Evolutionary conservation across 2,329 filamentous ascomycete species (phyloP).

Genomic region (Metarhizium sp.): DNA sequence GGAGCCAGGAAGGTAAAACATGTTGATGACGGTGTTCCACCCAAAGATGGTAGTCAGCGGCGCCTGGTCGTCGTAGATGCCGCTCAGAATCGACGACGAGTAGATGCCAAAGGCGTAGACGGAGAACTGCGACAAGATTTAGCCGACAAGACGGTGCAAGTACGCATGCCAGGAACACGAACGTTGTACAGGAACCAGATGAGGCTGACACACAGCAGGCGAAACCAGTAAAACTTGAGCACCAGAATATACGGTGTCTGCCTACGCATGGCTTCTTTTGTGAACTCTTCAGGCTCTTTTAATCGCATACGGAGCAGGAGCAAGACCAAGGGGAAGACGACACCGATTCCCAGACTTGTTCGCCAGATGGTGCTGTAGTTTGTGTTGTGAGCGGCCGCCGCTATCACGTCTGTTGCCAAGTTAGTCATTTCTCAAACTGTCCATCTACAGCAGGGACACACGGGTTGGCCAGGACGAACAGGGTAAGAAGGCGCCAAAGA

Average conservation of each 20-base stretch:
- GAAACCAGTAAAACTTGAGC: conserved; percentile 61
- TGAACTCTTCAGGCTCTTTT: conserved; percentile 50
- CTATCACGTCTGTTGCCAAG: too few species aligned
- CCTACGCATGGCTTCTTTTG: conserved; percentile 56
- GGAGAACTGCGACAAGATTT: conserved; percentile 45
- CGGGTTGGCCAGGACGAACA: conserved; percentile 20
- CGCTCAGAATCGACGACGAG: conserved; percentile 62
- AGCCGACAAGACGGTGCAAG: conserved; percentile 25
- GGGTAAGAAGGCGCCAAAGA: conserved; percentile 70
- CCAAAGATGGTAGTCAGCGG: conserved; percentile 71
- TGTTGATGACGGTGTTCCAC: conserved; percentile 80
- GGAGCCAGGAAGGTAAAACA: conserved; percentile 82
- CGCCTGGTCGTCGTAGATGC: conserved; percentile 47
- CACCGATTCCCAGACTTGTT: too few species aligned
- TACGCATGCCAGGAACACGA: too few species aligned
- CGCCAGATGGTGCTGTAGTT: too few species aligned
- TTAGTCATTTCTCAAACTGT: too few species aligned
- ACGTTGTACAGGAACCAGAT: too few species aligned
- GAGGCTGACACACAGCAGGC: conserved; percentile 35
- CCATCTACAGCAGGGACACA: conserved; percentile 27
- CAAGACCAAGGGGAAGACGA: too few species aligned
- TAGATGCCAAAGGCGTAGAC: conserved; percentile 82
- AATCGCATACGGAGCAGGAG: too few species aligned
- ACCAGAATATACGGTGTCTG: conserved; percentile 47
- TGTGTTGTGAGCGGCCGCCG: too few species aligned